Conservation (phyloP, 129 eudicot genomes). For the Flaveria robusta region DNA sequence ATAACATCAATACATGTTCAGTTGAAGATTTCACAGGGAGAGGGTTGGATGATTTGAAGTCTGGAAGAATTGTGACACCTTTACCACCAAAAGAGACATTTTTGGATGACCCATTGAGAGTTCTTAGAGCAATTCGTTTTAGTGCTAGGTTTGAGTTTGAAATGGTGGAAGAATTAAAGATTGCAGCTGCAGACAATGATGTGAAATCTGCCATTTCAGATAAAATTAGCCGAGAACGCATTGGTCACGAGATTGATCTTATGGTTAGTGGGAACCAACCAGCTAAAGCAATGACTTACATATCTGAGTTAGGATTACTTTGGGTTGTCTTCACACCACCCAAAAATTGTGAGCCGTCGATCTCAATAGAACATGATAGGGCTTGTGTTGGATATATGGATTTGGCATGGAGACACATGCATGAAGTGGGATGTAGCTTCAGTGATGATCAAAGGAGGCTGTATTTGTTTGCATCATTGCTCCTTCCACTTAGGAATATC, state of each 20-base stretch:
- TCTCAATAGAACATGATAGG: slow-evolving; percentile 17
- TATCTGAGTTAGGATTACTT: slow-evolving; percentile 32
- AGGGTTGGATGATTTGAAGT: slow-evolving; percentile 35
- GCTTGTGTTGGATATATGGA: slow-evolving; percentile 29
- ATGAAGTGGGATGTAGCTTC: slow-evolving; percentile 9
- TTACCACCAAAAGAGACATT: slow-evolving; percentile 48
- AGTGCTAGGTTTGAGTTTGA: slow-evolving; percentile 41
- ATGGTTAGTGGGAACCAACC: slow-evolving; percentile 42
- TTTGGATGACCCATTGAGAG: slow-evolving; percentile 43
- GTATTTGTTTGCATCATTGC: slow-evolving; percentile 52
- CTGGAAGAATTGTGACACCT: slow-evolving; percentile 39
- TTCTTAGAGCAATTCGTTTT: slow-evolving; percentile 44
- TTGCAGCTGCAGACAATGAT: slow-evolving; percentile 35
- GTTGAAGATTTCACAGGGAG: slow-evolving; percentile 39
- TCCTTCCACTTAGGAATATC: slow-evolving; percentile 64
- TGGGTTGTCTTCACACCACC: slow-evolving; percentile 40
- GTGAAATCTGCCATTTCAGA: slow-evolving; percentile 40
- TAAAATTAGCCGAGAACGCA: slow-evolving; percentile 41
- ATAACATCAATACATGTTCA: slow-evolving; percentile 34
- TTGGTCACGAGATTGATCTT: slow-evolving; percentile 39
- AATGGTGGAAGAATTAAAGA: slow-evolving; percentile 34
- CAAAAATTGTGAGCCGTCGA: slow-evolving; percentile 17
- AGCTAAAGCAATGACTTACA: slow-evolving; percentile 34
- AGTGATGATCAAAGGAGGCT: slow-evolving; percentile 27
- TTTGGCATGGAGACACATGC: slow-evolving; percentile 29